Evolutionary conservation across 495 filamentous ascomycete genomes (phyloP).

Genomic region (Podospora comata): DNA sequence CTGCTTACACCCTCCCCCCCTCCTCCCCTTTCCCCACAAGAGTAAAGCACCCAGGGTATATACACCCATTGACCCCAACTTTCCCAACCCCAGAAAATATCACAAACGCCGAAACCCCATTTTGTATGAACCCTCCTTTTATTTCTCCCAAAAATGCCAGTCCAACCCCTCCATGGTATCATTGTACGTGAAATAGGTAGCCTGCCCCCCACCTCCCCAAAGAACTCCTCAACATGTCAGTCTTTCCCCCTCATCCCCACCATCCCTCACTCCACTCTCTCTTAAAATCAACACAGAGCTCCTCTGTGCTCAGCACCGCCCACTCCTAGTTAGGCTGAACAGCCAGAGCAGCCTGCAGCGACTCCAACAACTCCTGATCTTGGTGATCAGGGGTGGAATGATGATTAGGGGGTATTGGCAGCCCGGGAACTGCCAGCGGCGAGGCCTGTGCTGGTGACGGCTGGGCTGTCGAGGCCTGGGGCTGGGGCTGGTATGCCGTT

Average conservation of each 20-base stretch:
- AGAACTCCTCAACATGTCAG: too few relatives aligned
- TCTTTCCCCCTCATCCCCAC: too few relatives aligned
- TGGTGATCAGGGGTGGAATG: slow-evolving; percentile 1
- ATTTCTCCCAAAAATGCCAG: neutral
- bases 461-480: neutral
- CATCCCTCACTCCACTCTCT: neutral
- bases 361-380: neutral
- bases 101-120: neutral
- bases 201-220: too few relatives aligned
- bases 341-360: slow-evolving; percentile 1
- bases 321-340: neutral
- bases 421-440: neutral
- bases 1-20: neutral
- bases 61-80: neutral
- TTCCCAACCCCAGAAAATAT: neutral
- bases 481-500: neutral
- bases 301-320: neutral
- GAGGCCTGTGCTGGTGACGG: neutral
- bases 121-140: neutral
- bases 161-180: neutral
- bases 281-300: neutral
- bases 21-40: neutral
- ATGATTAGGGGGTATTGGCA: neutral
- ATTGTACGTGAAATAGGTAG: neutral
- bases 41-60: neutral